phyloP scores from a whole-genome alignment of 345 rosid species.

The Dipteronia sinensis region DNA sequence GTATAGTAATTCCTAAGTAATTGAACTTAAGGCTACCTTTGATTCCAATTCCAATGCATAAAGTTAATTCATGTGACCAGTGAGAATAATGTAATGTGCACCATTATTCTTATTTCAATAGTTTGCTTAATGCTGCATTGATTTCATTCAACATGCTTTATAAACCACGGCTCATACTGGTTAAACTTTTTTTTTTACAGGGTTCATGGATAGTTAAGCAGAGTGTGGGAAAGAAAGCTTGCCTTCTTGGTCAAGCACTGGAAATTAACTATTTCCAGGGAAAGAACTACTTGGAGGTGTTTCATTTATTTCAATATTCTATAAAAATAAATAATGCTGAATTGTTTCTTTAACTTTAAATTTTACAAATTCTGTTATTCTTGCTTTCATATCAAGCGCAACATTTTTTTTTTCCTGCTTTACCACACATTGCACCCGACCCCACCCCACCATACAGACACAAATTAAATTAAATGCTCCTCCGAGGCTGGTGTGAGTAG shows the following conservation, averaged over 20 bases:
- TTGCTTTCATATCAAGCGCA: not conserved
- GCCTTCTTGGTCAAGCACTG: constrained; percentile 92
- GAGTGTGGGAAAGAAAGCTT: constrained; percentile 96
- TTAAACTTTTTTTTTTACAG: constrained; percentile 38
- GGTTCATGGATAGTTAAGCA: constrained; percentile 99
- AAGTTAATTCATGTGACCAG: not conserved
- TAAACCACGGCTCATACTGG: not conserved
- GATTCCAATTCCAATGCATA: not conserved
- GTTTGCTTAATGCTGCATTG: not conserved
- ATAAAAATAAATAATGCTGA: not conserved
- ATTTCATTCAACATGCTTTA: not conserved
- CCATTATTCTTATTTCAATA: not conserved
- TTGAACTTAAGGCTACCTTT: not conserved
- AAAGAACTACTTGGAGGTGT: constrained; percentile 86
- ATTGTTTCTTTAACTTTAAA: not conserved
- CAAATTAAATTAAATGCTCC: too few relatives aligned
- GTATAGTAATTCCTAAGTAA: not conserved
- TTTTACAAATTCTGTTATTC: not conserved
- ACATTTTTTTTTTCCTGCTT: not conserved
- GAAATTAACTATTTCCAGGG: constrained; percentile 87
- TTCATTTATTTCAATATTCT: not conserved
- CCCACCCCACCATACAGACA: not conserved
- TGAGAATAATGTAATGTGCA: not conserved
- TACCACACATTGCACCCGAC: not conserved
- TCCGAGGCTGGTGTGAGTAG: not conserved